Percentiles rank a stretch among this genome's conserved stretches.
phyloP scores from a whole-genome alignment of 306 rosid species.

The Quercus wislizeni region DNA sequence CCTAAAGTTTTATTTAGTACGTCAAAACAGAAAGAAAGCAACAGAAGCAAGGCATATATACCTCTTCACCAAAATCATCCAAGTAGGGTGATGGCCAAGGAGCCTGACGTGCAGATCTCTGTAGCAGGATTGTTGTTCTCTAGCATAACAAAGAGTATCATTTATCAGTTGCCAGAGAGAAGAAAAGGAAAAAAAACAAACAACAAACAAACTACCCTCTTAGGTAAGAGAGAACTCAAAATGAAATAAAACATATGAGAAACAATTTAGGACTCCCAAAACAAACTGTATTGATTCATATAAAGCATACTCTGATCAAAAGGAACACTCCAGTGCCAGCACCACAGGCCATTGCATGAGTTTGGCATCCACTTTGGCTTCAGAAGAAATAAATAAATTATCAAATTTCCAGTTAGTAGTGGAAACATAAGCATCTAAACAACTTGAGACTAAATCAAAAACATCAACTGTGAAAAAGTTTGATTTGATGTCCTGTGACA shows the following conservation, averaged over 20 bases:
- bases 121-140: conserved; percentile 86
- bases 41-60: conserved; percentile 28
- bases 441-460: neutral
- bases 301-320: conserved; percentile 63
- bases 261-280: neutral
- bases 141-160: conserved; percentile 29
- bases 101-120: conserved; percentile 93
- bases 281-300: neutral
- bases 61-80: conserved; percentile 99
- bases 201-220: neutral
- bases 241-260: neutral
- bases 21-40: neutral
- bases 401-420: conserved; percentile 24
- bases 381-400: conserved; percentile 8
- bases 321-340: conserved; percentile 93
- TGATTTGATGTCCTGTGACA: neutral
- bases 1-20: neutral
- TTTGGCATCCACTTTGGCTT: conserved; percentile 89
- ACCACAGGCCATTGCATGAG: conserved; percentile 85
- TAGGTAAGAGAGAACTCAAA: neutral
- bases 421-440: conserved; percentile 1
- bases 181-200: conserved; percentile 3
- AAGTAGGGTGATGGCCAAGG: conserved; percentile 97
- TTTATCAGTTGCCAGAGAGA: neutral
- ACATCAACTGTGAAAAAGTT: neutral